Percentiles rank a stretch among this genome's conserved stretches.
Evolutionary conservation across 2,329 filamentous ascomycete genomes (phyloP).

Genomic region (Pseudopithomyces chartarum): DNA sequence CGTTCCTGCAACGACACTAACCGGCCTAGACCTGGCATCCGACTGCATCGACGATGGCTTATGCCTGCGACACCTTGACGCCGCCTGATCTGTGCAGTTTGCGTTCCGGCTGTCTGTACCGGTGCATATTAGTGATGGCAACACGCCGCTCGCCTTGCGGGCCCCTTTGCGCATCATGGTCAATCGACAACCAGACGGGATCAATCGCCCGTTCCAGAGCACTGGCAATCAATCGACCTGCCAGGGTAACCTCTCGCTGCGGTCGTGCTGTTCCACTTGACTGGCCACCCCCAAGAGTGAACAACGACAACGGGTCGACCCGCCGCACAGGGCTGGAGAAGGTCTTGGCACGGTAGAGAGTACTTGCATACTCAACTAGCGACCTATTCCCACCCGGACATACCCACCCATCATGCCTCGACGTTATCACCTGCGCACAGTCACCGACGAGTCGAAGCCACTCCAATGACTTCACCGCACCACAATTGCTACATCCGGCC

Average conservation of each 20-base stretch:
- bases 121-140: slow-evolving; percentile 1
- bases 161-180: neutral
- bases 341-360: neutral
- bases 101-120: neutral
- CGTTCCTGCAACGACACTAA: slow-evolving; percentile 1
- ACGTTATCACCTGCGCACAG: neutral
- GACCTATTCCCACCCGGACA: neutral
- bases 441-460: neutral
- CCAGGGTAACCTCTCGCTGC: neutral
- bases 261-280: neutral
- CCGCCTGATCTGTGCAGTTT: neutral
- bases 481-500: neutral
- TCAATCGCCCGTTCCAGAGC: too few species aligned
- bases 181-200: neutral
- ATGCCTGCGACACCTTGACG: neutral
- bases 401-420: neutral
- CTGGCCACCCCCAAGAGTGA: neutral
- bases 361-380: too few species aligned
- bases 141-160: neutral
- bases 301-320: slow-evolving; percentile 5
- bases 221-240: neutral
- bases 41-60: slow-evolving; percentile 10
- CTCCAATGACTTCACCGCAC: slow-evolving; percentile 4
- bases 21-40: slow-evolving; percentile 12
- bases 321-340: slow-evolving; percentile 1